These are phyloP conservation scores for Fusarium foetens DNA, from an alignment of 2,329 filamentous ascomycete species.

Conservation along the genomic window DNA sequence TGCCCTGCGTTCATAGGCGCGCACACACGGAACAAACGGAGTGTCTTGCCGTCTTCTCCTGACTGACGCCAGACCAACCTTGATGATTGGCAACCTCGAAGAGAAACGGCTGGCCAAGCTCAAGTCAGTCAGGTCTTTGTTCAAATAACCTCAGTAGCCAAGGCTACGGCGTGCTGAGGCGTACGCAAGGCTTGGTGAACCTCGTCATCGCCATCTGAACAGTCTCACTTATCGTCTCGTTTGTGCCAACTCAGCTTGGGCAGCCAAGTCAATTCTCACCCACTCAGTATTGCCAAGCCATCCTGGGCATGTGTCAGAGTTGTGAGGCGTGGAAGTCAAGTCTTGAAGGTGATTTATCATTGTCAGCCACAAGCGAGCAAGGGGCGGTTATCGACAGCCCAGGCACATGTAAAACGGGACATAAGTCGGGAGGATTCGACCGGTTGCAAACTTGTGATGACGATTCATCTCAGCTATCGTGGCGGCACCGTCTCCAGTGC, in stretches of 20 bases:
- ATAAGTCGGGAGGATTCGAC: background rate
- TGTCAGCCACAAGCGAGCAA: constrained; percentile 22
- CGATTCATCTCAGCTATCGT: constrained; percentile 8
- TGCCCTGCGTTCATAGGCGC: background rate
- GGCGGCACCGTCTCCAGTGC: background rate
- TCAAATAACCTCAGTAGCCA: constrained; percentile 25
- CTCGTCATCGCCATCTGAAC: background rate
- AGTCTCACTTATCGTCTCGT: background rate
- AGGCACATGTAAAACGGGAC: constrained; percentile 7
- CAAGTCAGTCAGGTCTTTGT: constrained; percentile 19
- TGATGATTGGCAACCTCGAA: constrained; percentile 10
- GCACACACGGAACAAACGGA: constrained; percentile 11
- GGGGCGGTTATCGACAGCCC: background rate
- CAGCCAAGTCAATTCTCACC: constrained; percentile 9
- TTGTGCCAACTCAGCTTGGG: background rate
- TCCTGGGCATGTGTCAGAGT: constrained; percentile 33
- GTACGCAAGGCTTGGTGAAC: background rate
- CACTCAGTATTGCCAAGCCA: constrained; percentile 27
- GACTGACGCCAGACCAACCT: background rate
- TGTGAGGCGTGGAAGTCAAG: constrained; percentile 1
- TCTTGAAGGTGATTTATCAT: background rate
- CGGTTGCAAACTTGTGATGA: constrained; percentile 4
- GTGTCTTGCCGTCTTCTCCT: constrained; percentile 4
- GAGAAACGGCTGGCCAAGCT: constrained; percentile 25
- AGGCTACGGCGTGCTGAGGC: constrained; percentile 18